Base-by-base conservation (phyloP, 371 early-diverging fungal species). In the Mycotypha africana region DNA sequence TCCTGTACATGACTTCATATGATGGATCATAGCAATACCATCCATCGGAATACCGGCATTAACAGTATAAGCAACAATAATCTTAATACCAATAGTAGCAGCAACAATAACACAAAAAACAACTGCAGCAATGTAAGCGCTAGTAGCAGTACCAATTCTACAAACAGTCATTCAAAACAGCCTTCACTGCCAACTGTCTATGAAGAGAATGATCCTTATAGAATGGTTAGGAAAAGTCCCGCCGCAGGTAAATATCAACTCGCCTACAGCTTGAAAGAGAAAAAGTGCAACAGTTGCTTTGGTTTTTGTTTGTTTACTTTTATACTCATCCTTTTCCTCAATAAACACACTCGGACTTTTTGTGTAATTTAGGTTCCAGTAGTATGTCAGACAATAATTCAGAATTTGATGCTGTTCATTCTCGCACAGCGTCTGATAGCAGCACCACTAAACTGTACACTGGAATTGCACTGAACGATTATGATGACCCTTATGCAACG, bases 401-500 rank as follows among this genome's bases (percentile, higher is more conserved):
- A 38, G 61, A 52, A 26, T 47, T 47, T 15, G 58, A 60, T 32
- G 51, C 28, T 4, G 40, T 46, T 33, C 70, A 70, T 45, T 70
- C 70, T 19, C 48, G 66, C 4, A 60, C 63, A 14, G 63, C 61
- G 31, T 70, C 70, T 10, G 66, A 70, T 24, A 65, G 70, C 41
- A 70, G 70, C n/a, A 70, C 65, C 7, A 63, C 53, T 40, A 31
- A 54, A 56, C 41, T 61, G 19, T 49, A 61, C 9, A 41, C 54
- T 1, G 39, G 45, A 26, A 30, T 47, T 20, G 30, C 47, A 25
- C 20, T 17, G 17, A 21, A 38, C 12, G 37, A 38, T 7, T 42
- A 60, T 30, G 63, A 65, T 19, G 70, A 70, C 44, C 70, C 70
- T 15, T 70, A 70, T 39, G 58, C 56, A 23, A n/a, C n/a, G n/a